Percentiles rank a stretch among this genome's conserved stretches.
Evolutionary conservation across 352 stramenopile species (phyloP).

Genomic region (Phytopythium kandeliae): DNA sequence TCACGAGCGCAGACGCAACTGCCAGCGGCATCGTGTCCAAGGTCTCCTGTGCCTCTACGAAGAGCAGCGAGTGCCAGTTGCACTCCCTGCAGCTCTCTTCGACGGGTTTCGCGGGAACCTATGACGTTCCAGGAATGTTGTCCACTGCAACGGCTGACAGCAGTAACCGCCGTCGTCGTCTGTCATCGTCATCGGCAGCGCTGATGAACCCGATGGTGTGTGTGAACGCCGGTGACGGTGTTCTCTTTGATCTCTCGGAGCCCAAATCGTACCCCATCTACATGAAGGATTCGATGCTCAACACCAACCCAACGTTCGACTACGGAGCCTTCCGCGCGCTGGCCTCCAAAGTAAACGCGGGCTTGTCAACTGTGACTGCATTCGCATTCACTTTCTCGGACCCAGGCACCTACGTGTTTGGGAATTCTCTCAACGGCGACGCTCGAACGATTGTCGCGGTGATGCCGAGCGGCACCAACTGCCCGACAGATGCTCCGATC

Average conservation of each 20-base stretch:
- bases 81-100: slow-evolving; percentile 42
- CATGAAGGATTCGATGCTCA: slow-evolving; percentile 93
- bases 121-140: slow-evolving; percentile 29
- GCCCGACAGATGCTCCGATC: slow-evolving; percentile 76
- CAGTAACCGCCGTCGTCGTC: slow-evolving; percentile 9
- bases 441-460: slow-evolving; percentile 80
- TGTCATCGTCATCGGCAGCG: slow-evolving; percentile 6
- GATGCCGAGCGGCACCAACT: slow-evolving; percentile 67
- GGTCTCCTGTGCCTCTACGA: slow-evolving; percentile 25
- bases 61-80: slow-evolving; percentile 37
- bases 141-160: slow-evolving; percentile 9
- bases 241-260: slow-evolving; percentile 88
- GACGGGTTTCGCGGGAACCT: slow-evolving; percentile 59
- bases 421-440: slow-evolving; percentile 62
- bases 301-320: slow-evolving; percentile 91
- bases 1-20: slow-evolving; percentile 5
- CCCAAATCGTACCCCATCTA: slow-evolving; percentile 87
- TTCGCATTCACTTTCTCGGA: slow-evolving; percentile 89
- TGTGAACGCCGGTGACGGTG: slow-evolving; percentile 60
- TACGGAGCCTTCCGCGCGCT: slow-evolving; percentile 83
- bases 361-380: slow-evolving; percentile 45
- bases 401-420: slow-evolving; percentile 87
- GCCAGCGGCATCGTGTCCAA: slow-evolving; percentile 37
- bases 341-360: slow-evolving; percentile 51
- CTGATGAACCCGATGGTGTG: slow-evolving; percentile 89